phyloP scores from a whole-genome alignment of 176 grass and related monocot genomes.

The Saccharum spontaneum region DNA sequence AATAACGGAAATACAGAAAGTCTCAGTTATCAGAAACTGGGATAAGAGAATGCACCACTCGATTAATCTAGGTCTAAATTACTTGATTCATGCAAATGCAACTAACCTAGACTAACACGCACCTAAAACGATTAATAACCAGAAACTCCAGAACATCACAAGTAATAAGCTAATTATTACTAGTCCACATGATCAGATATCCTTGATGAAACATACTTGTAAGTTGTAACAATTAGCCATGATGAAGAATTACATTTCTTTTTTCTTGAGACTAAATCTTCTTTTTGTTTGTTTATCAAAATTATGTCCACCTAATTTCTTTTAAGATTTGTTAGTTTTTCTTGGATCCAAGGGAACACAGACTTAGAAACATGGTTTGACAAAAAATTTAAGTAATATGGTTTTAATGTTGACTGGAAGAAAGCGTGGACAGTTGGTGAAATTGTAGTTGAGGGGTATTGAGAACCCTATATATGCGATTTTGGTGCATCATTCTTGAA shows the following conservation, averaged over 20 bases:
- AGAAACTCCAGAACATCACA: background rate
- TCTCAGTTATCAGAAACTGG: background rate
- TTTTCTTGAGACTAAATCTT: background rate
- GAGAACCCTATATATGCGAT: constrained; percentile 5
- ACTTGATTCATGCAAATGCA: background rate
- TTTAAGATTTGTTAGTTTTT: background rate
- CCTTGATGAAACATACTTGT: background rate
- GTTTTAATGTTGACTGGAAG: background rate
- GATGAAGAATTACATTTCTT: background rate
- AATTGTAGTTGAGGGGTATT: background rate
- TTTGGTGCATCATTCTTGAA: constrained; percentile 11
- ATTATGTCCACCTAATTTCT: background rate
- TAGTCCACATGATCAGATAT: background rate
- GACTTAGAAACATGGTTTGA: background rate
- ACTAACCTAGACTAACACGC: background rate
- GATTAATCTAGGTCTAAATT: background rate
- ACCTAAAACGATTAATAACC: background rate
- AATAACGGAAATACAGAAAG: background rate
- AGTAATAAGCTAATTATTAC: background rate
- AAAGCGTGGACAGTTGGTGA: background rate
- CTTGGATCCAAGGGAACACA: background rate
- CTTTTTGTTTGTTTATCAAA: background rate
- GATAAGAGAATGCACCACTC: background rate
- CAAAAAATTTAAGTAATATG: background rate
- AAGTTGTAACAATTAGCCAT: background rate